Evolutionary conservation across 306 rosid species (phyloP), one percentile per base, ranked within the genome.

Genomic region (Gynostemma pentaphyllum): DNA sequence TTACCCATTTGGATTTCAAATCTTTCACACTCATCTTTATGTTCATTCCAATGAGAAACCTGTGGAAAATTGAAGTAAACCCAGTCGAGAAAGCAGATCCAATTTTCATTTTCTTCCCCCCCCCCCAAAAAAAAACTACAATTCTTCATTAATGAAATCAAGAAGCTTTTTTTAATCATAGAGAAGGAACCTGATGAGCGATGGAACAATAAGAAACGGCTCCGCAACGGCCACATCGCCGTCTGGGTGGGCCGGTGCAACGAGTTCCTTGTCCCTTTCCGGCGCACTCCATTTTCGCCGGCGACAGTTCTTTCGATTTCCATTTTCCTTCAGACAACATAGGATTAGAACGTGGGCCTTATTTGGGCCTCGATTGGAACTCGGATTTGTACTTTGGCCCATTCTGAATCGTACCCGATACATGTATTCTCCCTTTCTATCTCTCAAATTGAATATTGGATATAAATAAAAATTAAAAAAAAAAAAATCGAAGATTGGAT

Each of bases 191-290:
- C 96, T 87, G 97, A 55, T 90, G 96, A 66, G 90, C 65, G 63
- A 81, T 69, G 29, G 96, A 81, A 75, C 96, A 90, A 62, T 85
- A 91, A 60, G 95, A 84, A 54, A 91, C 89, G 39, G 95, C 97
- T 73, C 75, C 92, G 41, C 97, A 85, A 16, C 86, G 86, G 59
- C 68, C 75, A 72, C 97, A 85, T 7, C 80, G 80, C 30, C 84
- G 78, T 0, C 69, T 79, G 54, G 88, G 81, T 21, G 79, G 79
- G 68, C 81, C 87, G 22, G 68, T 51, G 76, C 97, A 91, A 66
- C 86, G 78, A 9, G 72, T 64, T 56, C 89, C 80, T 60, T 77
- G 75, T 5, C 97, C 87, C 71, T 71, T 83, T 47, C 89, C 94
- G 71, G 95, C 95, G 72, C 98, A 85, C 81, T 80, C 87, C 98